Evolutionary conservation across 805 yeast genomes (phyloP), one percentile per base, ranked within the genome.

Genomic region (Starmerella roubikii): DNA sequence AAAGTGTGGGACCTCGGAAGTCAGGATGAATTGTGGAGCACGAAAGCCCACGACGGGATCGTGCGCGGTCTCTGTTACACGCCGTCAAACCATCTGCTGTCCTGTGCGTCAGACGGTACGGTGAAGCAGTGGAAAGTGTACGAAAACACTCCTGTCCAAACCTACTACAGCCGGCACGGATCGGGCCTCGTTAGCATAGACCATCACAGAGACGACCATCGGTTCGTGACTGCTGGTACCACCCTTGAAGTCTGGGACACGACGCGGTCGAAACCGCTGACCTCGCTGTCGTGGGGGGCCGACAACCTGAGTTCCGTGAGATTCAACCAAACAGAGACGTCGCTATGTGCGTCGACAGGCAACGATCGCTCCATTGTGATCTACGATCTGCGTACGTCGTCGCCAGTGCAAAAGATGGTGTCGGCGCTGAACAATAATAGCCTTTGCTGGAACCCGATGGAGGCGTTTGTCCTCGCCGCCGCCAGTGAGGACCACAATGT

Each of bases 361-460:
- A 51, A 49, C 37, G 98, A 91, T 59, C 80, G 93, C 54, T 79
- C 95, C 1, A 69, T 91, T 37, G 86, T 88, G 2, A 64, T 91
- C 29, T 91, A 91, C 58, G 99, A 91, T 59, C 66, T 83, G 35
- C 73, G 98, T 53, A 83, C 95, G 6, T 76, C 81, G 52, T 71
- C 93, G 2, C 95, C 98, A 12, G 75, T 93, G 4, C 97, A 93
- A 60, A 88, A 86, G 58, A 72, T 88, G 42, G 80, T 79, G 34
- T 81, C 91, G 21, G 65, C 74, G 16, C 67, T 91, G 70, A 70
- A 93, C 52, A 81, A 86, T 16, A 91, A 91, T 59, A 68, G 88
- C 34, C 68, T 91, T 20, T 70, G 85, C 40, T 91, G 97, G 97
- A 91, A 91, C 61, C 99, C 99, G 4, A 82, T 91, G 78, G 97